Evolutionary conservation across 2,329 filamentous ascomycete species (phyloP).

Genomic region (Anthostomella pinea): DNA sequence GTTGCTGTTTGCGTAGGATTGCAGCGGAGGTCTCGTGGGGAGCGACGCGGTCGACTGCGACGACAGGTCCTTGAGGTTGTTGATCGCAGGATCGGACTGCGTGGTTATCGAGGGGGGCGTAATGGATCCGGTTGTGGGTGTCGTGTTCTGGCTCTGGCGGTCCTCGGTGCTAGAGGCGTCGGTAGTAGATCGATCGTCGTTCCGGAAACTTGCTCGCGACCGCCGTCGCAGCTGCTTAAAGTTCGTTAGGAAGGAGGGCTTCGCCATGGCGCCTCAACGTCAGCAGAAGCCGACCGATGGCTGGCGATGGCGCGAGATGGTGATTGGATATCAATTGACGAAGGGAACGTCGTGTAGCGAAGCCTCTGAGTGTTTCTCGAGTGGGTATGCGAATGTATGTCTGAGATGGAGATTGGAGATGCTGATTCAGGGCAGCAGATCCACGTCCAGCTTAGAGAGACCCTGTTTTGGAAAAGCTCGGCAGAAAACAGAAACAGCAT

Average conservation of each 20-base stretch:
- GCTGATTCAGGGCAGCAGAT: too few species aligned
- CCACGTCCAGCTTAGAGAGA: too few species aligned
- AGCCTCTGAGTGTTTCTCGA: too few species aligned
- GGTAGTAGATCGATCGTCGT: constrained; percentile 59
- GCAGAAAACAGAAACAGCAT: too few species aligned
- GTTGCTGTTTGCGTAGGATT: constrained; percentile 43
- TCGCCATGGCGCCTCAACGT: constrained; percentile 43
- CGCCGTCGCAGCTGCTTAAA: constrained; percentile 71
- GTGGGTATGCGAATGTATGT: too few species aligned
- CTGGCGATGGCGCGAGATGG: background rate
- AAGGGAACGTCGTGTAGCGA: background rate
- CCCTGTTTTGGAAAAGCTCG: too few species aligned
- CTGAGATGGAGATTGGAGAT: too few species aligned
- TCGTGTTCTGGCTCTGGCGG: constrained; percentile 53
- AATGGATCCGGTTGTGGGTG: constrained; percentile 65
- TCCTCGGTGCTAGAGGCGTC: constrained; percentile 61
- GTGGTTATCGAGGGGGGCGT: constrained; percentile 73
- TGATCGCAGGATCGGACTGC: constrained; percentile 62
- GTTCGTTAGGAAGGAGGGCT: constrained; percentile 61
- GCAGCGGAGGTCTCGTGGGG: constrained; percentile 38
- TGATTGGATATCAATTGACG: background rate
- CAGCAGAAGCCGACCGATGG: background rate
- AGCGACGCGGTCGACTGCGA: too few species aligned
- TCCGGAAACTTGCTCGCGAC: constrained; percentile 71
- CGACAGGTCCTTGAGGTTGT: constrained; percentile 53